Percentiles rank a stretch among this genome's conserved stretches.
phyloP scores from a whole-genome alignment of 2,329 filamentous ascomycete species.

The Colletotrichum lindemuthianum region DNA sequence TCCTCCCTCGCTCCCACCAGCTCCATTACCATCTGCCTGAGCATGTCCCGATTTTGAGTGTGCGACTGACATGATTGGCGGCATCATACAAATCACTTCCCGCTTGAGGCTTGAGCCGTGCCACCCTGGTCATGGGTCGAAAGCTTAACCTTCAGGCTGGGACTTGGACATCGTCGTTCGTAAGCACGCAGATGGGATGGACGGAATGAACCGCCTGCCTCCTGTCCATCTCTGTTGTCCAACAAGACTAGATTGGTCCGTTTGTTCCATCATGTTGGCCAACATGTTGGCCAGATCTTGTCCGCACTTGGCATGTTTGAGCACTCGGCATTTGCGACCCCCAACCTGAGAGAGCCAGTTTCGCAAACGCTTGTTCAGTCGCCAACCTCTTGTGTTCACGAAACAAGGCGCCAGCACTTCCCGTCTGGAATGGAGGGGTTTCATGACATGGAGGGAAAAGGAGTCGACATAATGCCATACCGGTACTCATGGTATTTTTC shows the following conservation, averaged over 20 bases:
- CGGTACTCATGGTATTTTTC: no score
- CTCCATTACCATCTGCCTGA: constrained; percentile 15
- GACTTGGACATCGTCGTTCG: constrained; percentile 13
- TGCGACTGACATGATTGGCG: constrained; percentile 13
- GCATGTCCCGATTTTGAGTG: constrained; percentile 1
- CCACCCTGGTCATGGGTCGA: constrained; percentile 24
- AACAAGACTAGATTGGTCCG: no score
- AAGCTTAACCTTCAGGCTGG: constrained; percentile 32
- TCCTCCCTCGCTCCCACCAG: background rate
- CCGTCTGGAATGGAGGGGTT: no score
- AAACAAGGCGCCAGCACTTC: background rate
- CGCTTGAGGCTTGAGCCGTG: constrained; percentile 17
- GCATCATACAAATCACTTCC: background rate
- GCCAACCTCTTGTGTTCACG: background rate
- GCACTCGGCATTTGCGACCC: background rate
- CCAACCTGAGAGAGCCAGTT: background rate
- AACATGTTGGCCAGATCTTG: background rate
- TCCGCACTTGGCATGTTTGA: constrained; percentile 15
- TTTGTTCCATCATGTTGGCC: no score
- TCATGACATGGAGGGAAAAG: no score
- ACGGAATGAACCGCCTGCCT: background rate
- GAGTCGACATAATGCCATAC: no score
- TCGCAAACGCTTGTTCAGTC: background rate
- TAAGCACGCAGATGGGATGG: background rate
- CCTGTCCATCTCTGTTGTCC: background rate